Evolutionary conservation across 495 filamentous ascomycete species (phyloP).

Genomic region (Penicillium coffeae): DNA sequence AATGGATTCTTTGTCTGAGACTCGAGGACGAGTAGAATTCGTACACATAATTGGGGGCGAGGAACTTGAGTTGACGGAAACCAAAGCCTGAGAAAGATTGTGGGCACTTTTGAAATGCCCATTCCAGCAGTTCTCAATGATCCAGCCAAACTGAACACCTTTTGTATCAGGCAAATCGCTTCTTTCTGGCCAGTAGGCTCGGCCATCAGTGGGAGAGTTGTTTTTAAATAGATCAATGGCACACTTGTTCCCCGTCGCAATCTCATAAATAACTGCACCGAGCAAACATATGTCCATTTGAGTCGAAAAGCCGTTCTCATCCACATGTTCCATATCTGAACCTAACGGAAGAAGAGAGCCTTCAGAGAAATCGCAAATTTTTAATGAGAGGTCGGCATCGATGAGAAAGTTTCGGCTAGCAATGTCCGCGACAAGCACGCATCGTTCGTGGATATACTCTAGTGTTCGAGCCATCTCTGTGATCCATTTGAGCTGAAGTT

Average conservation of each 20-base stretch:
- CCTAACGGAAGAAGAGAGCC: conserved; percentile 15
- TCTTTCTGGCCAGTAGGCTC: conserved; percentile 18
- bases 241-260: conserved; percentile 23
- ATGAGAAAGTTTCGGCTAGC: conserved; percentile 25
- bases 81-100: conserved; percentile 17
- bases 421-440: conserved; percentile 23
- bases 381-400: conserved; percentile 17
- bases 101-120: conserved; percentile 20
- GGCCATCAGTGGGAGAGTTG: conserved; percentile 16
- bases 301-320: conserved; percentile 15
- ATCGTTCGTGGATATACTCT: not conserved
- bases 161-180: conserved; percentile 17
- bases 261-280: conserved; percentile 25
- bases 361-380: conserved; percentile 25
- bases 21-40: too few species aligned
- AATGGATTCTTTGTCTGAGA: too few species aligned
- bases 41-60: too few species aligned
- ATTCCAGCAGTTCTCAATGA: conserved; percentile 31
- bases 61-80: too few species aligned
- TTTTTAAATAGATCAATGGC: conserved; percentile 27
- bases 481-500: conserved; percentile 25
- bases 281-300: conserved; percentile 23
- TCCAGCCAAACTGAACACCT: conserved; percentile 23
- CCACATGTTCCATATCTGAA: conserved; percentile 15
- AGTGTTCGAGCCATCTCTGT: conserved; percentile 18